Conservation (phyloP, 1,139 yeast genomes). For the Komagataea norvegica region DNA sequence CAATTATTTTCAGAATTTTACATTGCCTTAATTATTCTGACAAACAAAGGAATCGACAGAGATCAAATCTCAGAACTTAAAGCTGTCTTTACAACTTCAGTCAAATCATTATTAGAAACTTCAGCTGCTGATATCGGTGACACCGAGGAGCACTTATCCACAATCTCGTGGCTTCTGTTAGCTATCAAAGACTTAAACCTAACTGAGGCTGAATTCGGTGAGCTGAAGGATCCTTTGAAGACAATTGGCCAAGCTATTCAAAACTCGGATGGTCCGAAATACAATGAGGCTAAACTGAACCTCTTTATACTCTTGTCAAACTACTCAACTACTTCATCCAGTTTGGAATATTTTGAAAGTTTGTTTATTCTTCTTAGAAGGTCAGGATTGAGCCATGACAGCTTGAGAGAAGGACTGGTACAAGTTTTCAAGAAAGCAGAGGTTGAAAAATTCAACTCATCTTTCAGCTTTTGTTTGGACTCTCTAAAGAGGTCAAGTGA, state of each 20-base stretch:
- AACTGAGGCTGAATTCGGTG: slow-evolving; percentile 7
- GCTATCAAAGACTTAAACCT: slow-evolving; percentile 17
- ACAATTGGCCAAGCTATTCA: slow-evolving; percentile 15
- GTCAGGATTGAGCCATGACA: slow-evolving; percentile 14
- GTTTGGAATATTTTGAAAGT: slow-evolving; percentile 28
- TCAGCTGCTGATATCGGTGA: neutral
- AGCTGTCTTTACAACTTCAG: slow-evolving; percentile 10
- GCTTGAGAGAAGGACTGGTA: slow-evolving; percentile 11
- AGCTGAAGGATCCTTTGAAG: slow-evolving; percentile 10
- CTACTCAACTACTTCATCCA: slow-evolving; percentile 14
- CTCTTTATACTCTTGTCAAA: slow-evolving; percentile 33
- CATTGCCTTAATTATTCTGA: slow-evolving; percentile 24
- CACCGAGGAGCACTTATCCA: neutral
- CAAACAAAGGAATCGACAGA: neutral
- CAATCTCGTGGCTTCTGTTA: slow-evolving; percentile 21
- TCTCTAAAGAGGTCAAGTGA: slow-evolving; percentile 16
- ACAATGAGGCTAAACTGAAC: slow-evolving; percentile 21
- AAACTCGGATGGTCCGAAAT: neutral
- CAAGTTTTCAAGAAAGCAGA: slow-evolving; percentile 7
- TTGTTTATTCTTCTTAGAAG: slow-evolving; percentile 31
- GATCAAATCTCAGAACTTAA: slow-evolving; percentile 4
- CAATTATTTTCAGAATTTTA: slow-evolving; percentile 21
- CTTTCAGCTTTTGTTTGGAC: slow-evolving; percentile 19
- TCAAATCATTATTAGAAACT: slow-evolving; percentile 11
- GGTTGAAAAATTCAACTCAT: slow-evolving; percentile 19